Evolutionary conservation across 164 flowering plant genomes (phyloP).

Genomic region (Kalanchoe fedtschenkoi): DNA sequence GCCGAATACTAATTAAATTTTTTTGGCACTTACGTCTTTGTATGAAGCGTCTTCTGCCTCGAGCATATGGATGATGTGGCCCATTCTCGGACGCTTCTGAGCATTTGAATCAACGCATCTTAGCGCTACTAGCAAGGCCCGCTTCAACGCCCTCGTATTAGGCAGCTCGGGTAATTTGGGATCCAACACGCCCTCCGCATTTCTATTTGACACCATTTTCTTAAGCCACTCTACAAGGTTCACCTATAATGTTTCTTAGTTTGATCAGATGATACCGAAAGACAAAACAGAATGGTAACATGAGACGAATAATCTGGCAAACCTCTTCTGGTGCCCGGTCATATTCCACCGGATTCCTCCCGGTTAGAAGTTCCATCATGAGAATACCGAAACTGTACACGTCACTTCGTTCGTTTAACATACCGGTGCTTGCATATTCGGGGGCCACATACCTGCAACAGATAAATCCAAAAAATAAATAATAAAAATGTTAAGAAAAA

Average conservation of each 20-base stretch:
- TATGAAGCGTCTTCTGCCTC: conserved; percentile 46
- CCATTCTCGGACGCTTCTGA: conserved; percentile 70
- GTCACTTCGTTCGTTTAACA: conserved; percentile 64
- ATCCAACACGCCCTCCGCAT: conserved; percentile 54
- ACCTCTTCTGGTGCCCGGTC: conserved; percentile 64
- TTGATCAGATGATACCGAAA: neutral
- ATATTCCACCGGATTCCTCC: conserved; percentile 61
- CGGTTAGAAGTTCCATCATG: conserved; percentile 53
- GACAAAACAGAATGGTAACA: neutral
- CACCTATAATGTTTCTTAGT: conserved; percentile 28
- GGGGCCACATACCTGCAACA: conserved; percentile 56
- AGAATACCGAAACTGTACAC: conserved; percentile 63
- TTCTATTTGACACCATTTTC: conserved; percentile 47
- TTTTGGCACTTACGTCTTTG: conserved; percentile 29
- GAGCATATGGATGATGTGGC: conserved; percentile 64
- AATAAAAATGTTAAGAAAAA: neutral
- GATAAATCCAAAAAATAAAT: conserved; percentile 3
- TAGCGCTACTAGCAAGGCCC: conserved; percentile 55
- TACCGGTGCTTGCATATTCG: conserved; percentile 67
- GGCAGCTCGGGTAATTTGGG: conserved; percentile 56
- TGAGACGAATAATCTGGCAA: conserved; percentile 2
- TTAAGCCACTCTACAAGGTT: conserved; percentile 68
- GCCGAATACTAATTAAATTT: neutral
- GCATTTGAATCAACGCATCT: conserved; percentile 63
- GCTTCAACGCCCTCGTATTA: conserved; percentile 45